Base-by-base conservation (phyloP, 352 stramenopile species). In the Pythium sp. region DNA sequence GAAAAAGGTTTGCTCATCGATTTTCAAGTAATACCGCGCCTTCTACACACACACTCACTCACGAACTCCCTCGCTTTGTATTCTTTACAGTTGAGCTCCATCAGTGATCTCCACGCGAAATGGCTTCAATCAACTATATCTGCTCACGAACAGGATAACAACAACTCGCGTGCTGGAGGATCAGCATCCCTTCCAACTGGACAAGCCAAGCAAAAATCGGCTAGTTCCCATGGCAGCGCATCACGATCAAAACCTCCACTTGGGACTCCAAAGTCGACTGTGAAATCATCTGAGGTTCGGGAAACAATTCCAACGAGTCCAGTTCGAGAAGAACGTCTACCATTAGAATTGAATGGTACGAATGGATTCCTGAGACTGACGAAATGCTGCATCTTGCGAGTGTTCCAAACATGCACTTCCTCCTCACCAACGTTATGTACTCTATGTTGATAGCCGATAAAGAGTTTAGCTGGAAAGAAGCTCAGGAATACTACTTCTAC, bases 401-500 rank as follows among this genome's bases (percentile, higher is more conserved):
- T 32, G 7, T 41, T 24, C 18, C 32, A n/a, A 2, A 59, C 54
- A 18, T 32, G 15, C 15, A 41, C 18, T 7, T n/a, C 15, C 11
- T 57, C 5, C 5, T 57, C 38, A 20, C 38, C 38, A 47, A 47
- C 7, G 15, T 14, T 47, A 11, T 58, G 53, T 18, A 58, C 24
- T 58, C 7, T 58, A 11, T 56, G 11, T 43, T 51, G 22, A n/a
- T 30, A 43, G 62, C 5, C 1, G 53, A 68, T n/a, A 38, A 64
- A 30, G n/a, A 14, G 6, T 59, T 62, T 24, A 56, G 34, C 38
- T 70, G 64, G 63, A 51, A 67, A 46, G 64, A 71, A 34, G 41
- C 72, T 11, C 62, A 84, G 2, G 86, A 91, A 36, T 90, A 91
- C 36, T 93, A 92, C 67, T 73, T 94, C 58, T 96, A 86, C 58